Evolutionary conservation across 306 rosid species (phyloP).

Genomic region (Senna siamea): DNA sequence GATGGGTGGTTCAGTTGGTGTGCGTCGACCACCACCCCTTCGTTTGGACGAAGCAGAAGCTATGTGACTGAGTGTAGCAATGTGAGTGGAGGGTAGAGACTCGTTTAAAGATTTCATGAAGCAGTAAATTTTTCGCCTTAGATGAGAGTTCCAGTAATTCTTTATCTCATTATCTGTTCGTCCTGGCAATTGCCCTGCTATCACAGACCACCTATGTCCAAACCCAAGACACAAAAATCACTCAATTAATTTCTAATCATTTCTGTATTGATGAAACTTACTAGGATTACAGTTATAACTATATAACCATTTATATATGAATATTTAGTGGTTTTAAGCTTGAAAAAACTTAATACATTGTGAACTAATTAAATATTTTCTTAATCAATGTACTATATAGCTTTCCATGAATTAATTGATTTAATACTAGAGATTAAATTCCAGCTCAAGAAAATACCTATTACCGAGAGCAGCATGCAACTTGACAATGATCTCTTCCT

Average conservation of each 20-base stretch:
- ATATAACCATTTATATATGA: no score
- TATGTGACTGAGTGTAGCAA: slow-evolving; percentile 19
- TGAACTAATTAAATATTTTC: no score
- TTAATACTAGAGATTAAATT: not conserved
- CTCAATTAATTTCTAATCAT: not conserved
- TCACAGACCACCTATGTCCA: slow-evolving; percentile 80
- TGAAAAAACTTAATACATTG: no score
- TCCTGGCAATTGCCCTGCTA: slow-evolving; percentile 80
- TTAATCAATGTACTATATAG: no score
- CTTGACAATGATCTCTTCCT: slow-evolving; percentile 85
- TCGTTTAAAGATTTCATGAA: slow-evolving; percentile 55
- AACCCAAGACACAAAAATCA: slow-evolving; percentile 2
- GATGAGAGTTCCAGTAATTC: slow-evolving; percentile 88
- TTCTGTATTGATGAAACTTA: no score
- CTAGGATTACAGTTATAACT: no score
- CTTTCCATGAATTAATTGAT: no score
- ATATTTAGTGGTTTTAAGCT: no score
- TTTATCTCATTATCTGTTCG: slow-evolving; percentile 86
- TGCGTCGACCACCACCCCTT: slow-evolving; percentile 27
- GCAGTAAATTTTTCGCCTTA: slow-evolving; percentile 69
- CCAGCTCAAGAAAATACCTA: slow-evolving; percentile 45
- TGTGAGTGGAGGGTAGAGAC: slow-evolving; percentile 36
- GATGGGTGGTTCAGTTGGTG: slow-evolving; percentile 32
- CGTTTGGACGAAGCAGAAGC: slow-evolving; percentile 39
- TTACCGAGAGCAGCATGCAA: slow-evolving; percentile 74